phyloP scores from a whole-genome alignment of 345 rosid genomes.

The Salix dunnii region DNA sequence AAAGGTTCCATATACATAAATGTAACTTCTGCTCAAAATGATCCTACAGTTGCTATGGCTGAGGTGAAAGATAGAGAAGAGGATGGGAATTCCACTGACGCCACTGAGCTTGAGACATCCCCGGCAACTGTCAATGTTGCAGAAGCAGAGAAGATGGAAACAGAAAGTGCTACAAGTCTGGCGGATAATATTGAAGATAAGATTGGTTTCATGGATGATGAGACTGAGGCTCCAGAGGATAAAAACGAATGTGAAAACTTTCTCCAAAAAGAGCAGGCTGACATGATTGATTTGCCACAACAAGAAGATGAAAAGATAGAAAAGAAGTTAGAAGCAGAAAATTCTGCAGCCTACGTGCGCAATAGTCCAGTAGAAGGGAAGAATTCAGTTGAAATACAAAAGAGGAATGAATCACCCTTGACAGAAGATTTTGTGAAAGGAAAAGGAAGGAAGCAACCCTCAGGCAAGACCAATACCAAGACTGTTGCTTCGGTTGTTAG shows the following conservation, averaged over 20 bases:
- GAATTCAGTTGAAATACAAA: conserved; percentile 18
- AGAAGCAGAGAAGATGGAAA: conserved; percentile 24
- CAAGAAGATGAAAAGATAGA: conserved; percentile 9
- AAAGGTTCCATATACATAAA: conserved; percentile 62
- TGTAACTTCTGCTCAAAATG: conserved; percentile 29
- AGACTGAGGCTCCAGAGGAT: conserved; percentile 56
- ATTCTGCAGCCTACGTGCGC: not conserved
- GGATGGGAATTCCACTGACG: conserved; percentile 14
- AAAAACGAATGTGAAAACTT: conserved; percentile 26
- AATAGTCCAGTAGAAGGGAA: conserved; percentile 19
- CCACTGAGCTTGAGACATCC: conserved; percentile 28
- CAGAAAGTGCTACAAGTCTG: conserved; percentile 7
- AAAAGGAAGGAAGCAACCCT: conserved; percentile 24
- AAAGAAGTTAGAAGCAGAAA: conserved; percentile 17
- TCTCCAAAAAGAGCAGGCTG: conserved; percentile 23
- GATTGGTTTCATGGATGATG: conserved; percentile 35
- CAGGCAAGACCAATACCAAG: conserved; percentile 29
- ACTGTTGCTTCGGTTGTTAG: conserved; percentile 16
- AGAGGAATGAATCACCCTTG: conserved; percentile 19
- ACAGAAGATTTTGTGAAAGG: conserved; percentile 14
- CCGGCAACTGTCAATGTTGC: conserved; percentile 27
- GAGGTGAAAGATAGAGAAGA: conserved; percentile 23
- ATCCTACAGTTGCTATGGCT: conserved; percentile 18
- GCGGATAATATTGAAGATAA: conserved; percentile 19
- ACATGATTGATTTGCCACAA: conserved; percentile 11